Evolutionary conservation across 1,284 basidiomycete species (phyloP).

Genomic region (Fistulinella cinereoalba): DNA sequence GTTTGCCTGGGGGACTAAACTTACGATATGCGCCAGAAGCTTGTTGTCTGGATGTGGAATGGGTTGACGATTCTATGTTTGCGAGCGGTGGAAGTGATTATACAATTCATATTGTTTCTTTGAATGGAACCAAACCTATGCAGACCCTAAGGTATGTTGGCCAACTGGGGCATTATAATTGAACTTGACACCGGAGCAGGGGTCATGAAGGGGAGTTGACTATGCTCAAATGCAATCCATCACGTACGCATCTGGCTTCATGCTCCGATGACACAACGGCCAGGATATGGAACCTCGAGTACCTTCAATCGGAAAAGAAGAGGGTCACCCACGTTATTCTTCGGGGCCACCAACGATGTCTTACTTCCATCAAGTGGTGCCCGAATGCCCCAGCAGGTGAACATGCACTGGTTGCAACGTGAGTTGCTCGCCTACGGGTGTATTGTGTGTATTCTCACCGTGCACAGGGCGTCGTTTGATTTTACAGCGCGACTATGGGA

Average conservation of each 20-base stretch:
- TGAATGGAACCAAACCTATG: constrained; percentile 51
- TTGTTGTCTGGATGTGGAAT: constrained; percentile 79
- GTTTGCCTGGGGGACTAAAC: not conserved
- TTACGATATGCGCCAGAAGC: constrained; percentile 37
- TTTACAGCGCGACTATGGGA: constrained; percentile 76
- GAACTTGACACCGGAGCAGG: constrained; percentile 37
- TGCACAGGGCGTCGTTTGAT: constrained; percentile 69
- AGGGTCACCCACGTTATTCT: constrained; percentile 42
- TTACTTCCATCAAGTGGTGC: constrained; percentile 74
- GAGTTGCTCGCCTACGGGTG: constrained; percentile 29
- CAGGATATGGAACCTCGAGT: constrained; percentile 67
- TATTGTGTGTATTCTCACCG: constrained; percentile 6
- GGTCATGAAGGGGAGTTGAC: constrained; percentile 80
- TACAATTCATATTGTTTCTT: constrained; percentile 56
- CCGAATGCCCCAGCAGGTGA: constrained; percentile 45
- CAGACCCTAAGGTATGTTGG: constrained; percentile 54
- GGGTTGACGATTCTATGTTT: constrained; percentile 72
- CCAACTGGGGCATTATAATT: not conserved
- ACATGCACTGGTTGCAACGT: constrained; percentile 70
- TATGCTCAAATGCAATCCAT: constrained; percentile 67
- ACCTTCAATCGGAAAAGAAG: constrained; percentile 27
- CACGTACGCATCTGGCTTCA: constrained; percentile 66
- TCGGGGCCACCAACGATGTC: constrained; percentile 61
- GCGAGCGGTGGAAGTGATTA: constrained; percentile 73
- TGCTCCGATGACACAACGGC: constrained; percentile 79